Evolutionary conservation across 352 stramenopile species (phyloP).

Genomic region (Sclerospora graminicola): DNA sequence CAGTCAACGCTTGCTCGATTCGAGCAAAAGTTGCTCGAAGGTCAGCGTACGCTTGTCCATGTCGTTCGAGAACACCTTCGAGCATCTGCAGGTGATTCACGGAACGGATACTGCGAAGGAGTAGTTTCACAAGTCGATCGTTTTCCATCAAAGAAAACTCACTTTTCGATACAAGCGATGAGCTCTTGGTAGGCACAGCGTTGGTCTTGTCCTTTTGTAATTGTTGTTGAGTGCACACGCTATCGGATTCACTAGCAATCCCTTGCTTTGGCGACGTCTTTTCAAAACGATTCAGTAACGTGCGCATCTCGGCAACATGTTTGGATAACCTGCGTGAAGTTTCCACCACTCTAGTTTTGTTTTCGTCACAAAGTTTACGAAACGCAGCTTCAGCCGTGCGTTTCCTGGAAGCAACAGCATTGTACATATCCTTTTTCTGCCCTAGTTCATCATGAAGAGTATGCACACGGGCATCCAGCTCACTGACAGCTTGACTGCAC

Average conservation of each 20-base stretch:
- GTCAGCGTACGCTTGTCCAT: conserved; percentile 27
- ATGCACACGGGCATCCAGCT: conserved; percentile 1
- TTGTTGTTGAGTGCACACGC: conserved; percentile 1
- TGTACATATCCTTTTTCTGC: conserved; percentile 3
- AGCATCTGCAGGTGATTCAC: conserved; percentile 41
- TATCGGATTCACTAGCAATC: neutral
- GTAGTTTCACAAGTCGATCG: conserved; percentile 58
- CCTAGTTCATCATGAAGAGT: conserved; percentile 17
- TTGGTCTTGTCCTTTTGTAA: neutral
- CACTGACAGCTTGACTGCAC: conserved; percentile 3
- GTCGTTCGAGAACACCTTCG: conserved; percentile 33
- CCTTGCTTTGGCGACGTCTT: conserved; percentile 19
- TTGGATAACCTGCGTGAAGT: conserved; percentile 7
- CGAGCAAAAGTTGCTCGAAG: conserved; percentile 22
- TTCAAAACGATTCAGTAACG: conserved; percentile 31
- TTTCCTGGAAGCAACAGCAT: conserved; percentile 9
- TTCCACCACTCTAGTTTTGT: conserved; percentile 9
- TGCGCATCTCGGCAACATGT: conserved; percentile 15
- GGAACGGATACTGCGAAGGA: conserved; percentile 57
- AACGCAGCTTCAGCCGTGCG: conserved; percentile 5
- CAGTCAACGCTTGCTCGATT: conserved; percentile 26
- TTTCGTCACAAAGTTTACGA: conserved; percentile 6
- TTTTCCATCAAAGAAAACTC: conserved; percentile 63
- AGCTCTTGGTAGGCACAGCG: conserved; percentile 1
- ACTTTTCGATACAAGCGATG: neutral